Base-by-base conservation (phyloP, 2,329 filamentous ascomycete species). In the Lojkania enalia region DNA sequence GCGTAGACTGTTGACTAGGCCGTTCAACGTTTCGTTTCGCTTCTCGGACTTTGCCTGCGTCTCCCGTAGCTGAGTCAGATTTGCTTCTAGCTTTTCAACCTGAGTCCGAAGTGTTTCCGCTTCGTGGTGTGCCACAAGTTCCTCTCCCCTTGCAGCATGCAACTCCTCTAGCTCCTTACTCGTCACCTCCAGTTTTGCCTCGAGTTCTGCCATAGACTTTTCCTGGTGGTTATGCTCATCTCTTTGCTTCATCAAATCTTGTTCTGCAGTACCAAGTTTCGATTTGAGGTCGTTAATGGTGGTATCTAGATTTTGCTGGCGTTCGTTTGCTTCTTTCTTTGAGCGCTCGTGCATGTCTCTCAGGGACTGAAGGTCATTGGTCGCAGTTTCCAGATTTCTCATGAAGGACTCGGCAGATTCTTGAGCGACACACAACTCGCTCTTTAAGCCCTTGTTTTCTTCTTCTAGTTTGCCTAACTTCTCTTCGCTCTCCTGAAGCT, bases 381-480 rank as follows among this genome's bases (percentile, higher is more conserved):
- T 86, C 0, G 84, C 80, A 39, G 79, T 80, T 62, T 90, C 86
- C 2, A 91, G 71, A 44, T 78, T 87, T 58, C 82, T 66, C 56
- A 71, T 66, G 19, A 72, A 65, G 1, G 68, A 69, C 40, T 71
- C 64, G 2, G 71, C 67, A 32, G 85, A 86, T 60, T 94, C 86
- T 54, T 87, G 83, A 7, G 84, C 83, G 11, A 83, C 80, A 2
- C 81, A 79, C 3, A 96, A 75, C 56, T 95, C 87, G 2, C 80
- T 75, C 67, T 86, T 84, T 16, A 96, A 74, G 1, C 74, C 77
- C 15, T 80, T 76, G 20, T 95, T 82, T 57, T 94, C 83, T 2
- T 75, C 71, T 54, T 85, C 85, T 12, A 97, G 80, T 35, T 77
- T 79, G 40, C 83, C 80, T 27, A 94, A 83, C 67, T 92, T 85